These are phyloP conservation scores for Yamadazyma laniorum DNA, from an alignment of 805 yeast genomes.

Conservation along the genomic window DNA sequence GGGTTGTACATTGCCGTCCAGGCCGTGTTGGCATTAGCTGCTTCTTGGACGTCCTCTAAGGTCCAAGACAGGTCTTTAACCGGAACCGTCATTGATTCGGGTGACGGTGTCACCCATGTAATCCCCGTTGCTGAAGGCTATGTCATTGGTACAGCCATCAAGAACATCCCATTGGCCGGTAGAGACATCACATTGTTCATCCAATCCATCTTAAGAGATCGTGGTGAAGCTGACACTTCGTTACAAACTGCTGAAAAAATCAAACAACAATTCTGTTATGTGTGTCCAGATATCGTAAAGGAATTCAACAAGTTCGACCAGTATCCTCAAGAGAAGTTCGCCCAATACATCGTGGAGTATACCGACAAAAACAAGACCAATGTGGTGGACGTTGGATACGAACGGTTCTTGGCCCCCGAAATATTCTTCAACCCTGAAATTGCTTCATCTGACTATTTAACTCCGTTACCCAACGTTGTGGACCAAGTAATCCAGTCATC, in stretches of 20 bases:
- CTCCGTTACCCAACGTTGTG: conserved; percentile 94
- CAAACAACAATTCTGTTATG: conserved; percentile 95
- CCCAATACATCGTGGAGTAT: conserved; percentile 85
- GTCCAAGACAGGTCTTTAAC: conserved; percentile 93
- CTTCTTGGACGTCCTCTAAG: conserved; percentile 97
- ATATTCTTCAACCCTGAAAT: conserved; percentile 98
- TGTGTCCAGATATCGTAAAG: conserved; percentile 95
- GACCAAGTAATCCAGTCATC: conserved; percentile 93
- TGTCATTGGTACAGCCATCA: conserved; percentile 95
- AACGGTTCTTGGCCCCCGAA: conserved; percentile 98
- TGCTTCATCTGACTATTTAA: conserved; percentile 89
- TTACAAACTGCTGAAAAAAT: conserved; percentile 94
- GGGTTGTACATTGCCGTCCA: conserved; percentile 98
- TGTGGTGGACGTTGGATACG: conserved; percentile 92
- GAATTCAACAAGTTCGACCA: conserved; percentile 94
- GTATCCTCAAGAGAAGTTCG: conserved; percentile 84
- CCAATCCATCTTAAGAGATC: conserved; percentile 89
- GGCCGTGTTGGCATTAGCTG: conserved; percentile 97
- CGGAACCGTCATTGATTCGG: conserved; percentile 97
- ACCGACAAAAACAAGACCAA: conserved; percentile 56
- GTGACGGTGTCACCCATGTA: conserved; percentile 99
- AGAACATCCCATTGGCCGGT: conserved; percentile 97
- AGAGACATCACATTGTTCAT: conserved; percentile 94
- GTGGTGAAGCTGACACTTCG: conserved; percentile 94
- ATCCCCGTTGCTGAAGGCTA: conserved; percentile 99